phyloP scores from a whole-genome alignment of 305 asterid species.

The Fraxinus ornus region DNA sequence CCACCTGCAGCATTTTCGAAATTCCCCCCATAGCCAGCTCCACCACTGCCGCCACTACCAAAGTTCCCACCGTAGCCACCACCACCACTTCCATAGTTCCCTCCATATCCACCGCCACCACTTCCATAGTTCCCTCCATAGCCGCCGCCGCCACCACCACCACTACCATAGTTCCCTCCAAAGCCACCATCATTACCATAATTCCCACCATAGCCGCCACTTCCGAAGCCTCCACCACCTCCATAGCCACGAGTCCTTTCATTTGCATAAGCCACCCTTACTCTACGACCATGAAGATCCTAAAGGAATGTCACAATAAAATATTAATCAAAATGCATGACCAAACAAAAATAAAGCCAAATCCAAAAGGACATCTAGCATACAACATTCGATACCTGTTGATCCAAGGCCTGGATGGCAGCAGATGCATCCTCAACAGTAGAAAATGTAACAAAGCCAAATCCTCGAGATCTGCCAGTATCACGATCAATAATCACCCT shows the following conservation, averaged over 20 bases:
- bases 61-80: background rate
- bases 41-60: background rate
- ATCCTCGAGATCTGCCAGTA: slow-evolving; percentile 81
- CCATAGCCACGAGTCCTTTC: slow-evolving; percentile 57
- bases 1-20: background rate
- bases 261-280: slow-evolving; percentile 69
- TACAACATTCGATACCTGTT: slow-evolving; percentile 40
- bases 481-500: slow-evolving; percentile 72
- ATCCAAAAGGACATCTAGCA: background rate
- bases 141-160: background rate
- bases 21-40: background rate
- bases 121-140: slow-evolving; percentile 11
- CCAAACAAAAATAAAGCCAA: background rate
- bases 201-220: slow-evolving; percentile 22
- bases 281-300: slow-evolving; percentile 78
- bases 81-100: slow-evolving; percentile 16
- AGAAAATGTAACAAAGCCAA: slow-evolving; percentile 72
- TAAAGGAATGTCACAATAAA: slow-evolving; percentile 24
- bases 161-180: slow-evolving; percentile 11
- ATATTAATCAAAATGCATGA: background rate
- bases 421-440: slow-evolving; percentile 68
- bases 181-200: slow-evolving; percentile 26
- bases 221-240: slow-evolving; percentile 32
- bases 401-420: slow-evolving; percentile 86
- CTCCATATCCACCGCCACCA: background rate